Percentiles rank a stretch among this genome's conserved stretches.
phyloP scores from a whole-genome alignment of 2,329 filamentous ascomycete genomes.

The Aspergillus melleus region DNA sequence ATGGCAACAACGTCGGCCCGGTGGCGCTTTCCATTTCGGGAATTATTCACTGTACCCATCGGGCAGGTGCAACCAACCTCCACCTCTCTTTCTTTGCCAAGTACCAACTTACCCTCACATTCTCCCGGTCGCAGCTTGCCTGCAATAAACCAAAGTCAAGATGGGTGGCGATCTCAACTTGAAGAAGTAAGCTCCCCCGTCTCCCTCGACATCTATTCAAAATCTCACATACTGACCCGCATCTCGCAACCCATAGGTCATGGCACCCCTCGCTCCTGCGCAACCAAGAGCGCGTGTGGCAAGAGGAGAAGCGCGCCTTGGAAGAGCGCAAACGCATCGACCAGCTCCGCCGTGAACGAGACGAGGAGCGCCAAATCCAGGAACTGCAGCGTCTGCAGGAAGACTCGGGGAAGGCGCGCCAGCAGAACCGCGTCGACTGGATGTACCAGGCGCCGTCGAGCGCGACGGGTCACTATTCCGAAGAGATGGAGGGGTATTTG shows the following conservation, averaged over 20 bases:
- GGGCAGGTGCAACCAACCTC: not conserved
- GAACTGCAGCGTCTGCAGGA: conserved; percentile 90
- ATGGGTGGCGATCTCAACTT: conserved; percentile 96
- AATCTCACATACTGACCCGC: not conserved
- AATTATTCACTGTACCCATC: not conserved
- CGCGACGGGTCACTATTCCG: conserved; percentile 68
- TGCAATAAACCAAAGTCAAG: conserved; percentile 38
- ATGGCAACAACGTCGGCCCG: conserved; percentile 2
- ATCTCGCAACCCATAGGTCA: conserved; percentile 52
- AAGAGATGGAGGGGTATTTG: conserved; percentile 92
- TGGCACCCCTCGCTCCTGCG: conserved; percentile 90
- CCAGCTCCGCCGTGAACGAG: conserved; percentile 86
- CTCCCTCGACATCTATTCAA: not conserved
- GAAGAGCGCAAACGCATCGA: conserved; percentile 94
- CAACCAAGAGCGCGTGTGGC: conserved; percentile 89
- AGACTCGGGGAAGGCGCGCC: conserved; percentile 77
- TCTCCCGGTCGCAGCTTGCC: not conserved
- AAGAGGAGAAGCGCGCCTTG: conserved; percentile 87
- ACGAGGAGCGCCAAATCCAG: conserved; percentile 88
- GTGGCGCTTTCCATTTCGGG: conserved; percentile 11
- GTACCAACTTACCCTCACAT: not conserved
- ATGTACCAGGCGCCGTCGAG: conserved; percentile 90
- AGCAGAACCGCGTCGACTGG: conserved; percentile 87
- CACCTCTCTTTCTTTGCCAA: not conserved
- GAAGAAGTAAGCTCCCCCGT: conserved; percentile 63